A percentile compares a stretch with the other conserved stretches of the same genome.
These are phyloP conservation scores for Penicillium crystallinum DNA, from an alignment of 495 filamentous ascomycete species.

Conservation along the genomic window DNA sequence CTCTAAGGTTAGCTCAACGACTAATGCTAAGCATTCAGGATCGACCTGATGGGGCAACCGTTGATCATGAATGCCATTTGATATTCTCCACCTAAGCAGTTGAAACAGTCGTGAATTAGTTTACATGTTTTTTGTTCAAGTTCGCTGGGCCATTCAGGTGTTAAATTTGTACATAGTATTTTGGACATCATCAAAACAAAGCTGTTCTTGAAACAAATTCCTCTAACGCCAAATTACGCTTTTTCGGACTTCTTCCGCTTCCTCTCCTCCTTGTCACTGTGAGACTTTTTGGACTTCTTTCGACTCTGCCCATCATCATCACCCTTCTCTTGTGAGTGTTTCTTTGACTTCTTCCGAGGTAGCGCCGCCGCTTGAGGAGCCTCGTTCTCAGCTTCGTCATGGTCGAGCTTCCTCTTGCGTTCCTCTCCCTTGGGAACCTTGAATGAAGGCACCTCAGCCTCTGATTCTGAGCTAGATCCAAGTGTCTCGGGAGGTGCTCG, in stretches of 20 bases:
- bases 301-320: conserved; percentile 13
- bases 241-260: conserved; percentile 43
- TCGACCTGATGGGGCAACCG: not conserved
- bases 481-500: conserved; percentile 40
- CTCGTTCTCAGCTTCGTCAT: conserved; percentile 36
- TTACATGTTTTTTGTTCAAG: not conserved
- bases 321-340: conserved; percentile 26
- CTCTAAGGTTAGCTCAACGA: too few relatives aligned
- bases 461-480: conserved; percentile 45
- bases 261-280: conserved; percentile 39
- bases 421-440: conserved; percentile 36
- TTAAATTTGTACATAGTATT: conserved; percentile 23
- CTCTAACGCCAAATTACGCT: conserved; percentile 24
- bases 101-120: too few relatives aligned
- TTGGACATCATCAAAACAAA: conserved; percentile 18
- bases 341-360: conserved; percentile 45
- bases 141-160: not conserved
- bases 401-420: conserved; percentile 38
- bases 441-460: conserved; percentile 36
- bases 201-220: conserved; percentile 16
- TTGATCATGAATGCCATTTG: not conserved
- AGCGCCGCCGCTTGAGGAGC: conserved; percentile 18
- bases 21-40: not conserved
- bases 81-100: not conserved
- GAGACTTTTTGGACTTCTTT: conserved; percentile 40